Percentiles rank a stretch among this genome's conserved stretches.
Conservation (phyloP, 352 stramenopile genomes). For the Plasmopara halstedii region DNA sequence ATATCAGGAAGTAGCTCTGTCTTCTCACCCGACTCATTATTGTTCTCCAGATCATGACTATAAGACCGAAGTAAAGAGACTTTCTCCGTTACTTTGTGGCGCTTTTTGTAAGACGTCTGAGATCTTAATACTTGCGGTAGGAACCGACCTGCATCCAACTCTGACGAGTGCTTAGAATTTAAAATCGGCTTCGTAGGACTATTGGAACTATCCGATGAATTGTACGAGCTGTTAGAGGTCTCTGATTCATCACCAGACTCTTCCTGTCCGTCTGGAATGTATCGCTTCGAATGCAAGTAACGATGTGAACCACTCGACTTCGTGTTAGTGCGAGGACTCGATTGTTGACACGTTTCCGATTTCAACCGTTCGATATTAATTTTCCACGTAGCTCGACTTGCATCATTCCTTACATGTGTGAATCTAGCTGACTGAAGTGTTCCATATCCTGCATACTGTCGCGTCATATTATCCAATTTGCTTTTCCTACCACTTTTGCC, state of each 20-base stretch:
- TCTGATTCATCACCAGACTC: conserved; percentile 40
- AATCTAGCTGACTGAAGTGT: conserved; percentile 15
- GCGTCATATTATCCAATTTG: conserved; percentile 24
- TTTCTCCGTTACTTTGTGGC: conserved; percentile 25
- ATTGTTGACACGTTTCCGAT: conserved; percentile 16
- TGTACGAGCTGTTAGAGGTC: conserved; percentile 31
- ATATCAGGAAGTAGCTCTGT: conserved; percentile 10
- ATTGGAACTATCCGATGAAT: conserved; percentile 20
- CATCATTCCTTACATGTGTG: conserved; percentile 5
- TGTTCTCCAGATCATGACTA: conserved; percentile 9
- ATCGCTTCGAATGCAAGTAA: conserved; percentile 2
- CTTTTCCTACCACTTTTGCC: conserved; percentile 13
- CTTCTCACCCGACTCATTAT: conserved; percentile 17
- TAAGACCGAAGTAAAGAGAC: conserved; percentile 29
- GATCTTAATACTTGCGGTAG: conserved; percentile 1
- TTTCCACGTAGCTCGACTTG: conserved; percentile 26
- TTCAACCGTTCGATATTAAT: conserved; percentile 38
- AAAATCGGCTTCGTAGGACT: conserved; percentile 7
- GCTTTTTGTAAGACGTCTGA: conserved; percentile 9
- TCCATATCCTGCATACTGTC: conserved; percentile 10
- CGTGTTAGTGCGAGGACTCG: conserved; percentile 33
- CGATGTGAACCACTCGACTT: conserved; percentile 9
- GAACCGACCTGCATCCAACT: conserved; percentile 7
- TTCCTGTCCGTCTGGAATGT: conserved; percentile 6
- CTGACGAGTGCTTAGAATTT: conserved; percentile 14